Evolutionary conservation across 1,139 yeast genomes (phyloP), one percentile per base, ranked within the genome.

Genomic region (Wickerhamomyces sp.): DNA sequence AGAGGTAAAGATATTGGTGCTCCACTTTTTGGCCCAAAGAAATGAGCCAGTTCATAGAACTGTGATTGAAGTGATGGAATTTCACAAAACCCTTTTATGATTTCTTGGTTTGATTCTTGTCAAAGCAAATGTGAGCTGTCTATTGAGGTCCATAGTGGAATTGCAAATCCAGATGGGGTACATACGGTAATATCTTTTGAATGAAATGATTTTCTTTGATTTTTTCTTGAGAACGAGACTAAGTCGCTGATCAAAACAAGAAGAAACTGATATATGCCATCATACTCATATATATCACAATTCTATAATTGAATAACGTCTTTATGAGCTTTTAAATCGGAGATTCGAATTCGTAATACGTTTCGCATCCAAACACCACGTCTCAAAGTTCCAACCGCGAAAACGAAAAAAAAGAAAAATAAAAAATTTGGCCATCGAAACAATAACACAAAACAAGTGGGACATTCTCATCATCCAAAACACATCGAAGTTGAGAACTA

Each of bases 1-100:
- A 82, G 99, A 73, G 99, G 99, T 61, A 90, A 91, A 75, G 86
- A 84, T 69, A 87, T 93, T 60, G 99, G 99, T 53, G 82, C 84
- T 61, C 96, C 99, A 38, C 76, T 93, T 57, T 67, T 66, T 44
- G 68, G 66, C 36, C 68, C 69, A 54, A 67, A 67, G 61, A 66
- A 67, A 54, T 63, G 56, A 36, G 26, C 15, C 4, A 8, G 8
- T 9, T 9, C 42, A 42, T 29, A 26, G 11, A 11, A 34, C 26
- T 32, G 11, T 34, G 27, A 30, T 18, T 27, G 7, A 10, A 23
- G 14, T n/a, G 30, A 10, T 29, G 31, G 31, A 29, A 29, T 3
- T 29, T 29, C 4, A 29, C 10, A 29, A 29, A 29, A 29, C n/a
- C n/a, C n/a, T n/a, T n/a, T n/a, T n/a, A n/a, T n/a, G n/a, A n/a